phyloP scores from a whole-genome alignment of 2,329 filamentous ascomycete genomes.

The Hypoxylon sp. region DNA sequence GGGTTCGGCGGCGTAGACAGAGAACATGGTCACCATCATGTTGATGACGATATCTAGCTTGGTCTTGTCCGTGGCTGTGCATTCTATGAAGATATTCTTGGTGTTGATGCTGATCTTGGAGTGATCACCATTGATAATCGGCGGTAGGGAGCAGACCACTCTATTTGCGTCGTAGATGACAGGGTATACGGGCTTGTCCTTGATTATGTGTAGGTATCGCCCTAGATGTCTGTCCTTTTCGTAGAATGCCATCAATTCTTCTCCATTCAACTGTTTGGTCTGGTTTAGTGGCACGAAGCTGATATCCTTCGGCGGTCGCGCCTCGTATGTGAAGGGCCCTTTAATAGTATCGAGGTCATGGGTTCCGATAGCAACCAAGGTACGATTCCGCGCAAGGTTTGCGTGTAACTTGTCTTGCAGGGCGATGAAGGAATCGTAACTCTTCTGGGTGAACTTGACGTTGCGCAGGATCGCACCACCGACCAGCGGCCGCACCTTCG shows the following conservation, averaged over 20 bases:
- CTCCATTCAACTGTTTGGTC: constrained; percentile 86
- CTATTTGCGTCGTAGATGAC: constrained; percentile 93
- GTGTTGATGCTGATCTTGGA: constrained; percentile 95
- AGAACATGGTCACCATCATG: constrained; percentile 98
- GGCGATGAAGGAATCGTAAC: constrained; percentile 97
- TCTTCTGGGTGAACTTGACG: constrained; percentile 89
- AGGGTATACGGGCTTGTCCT: constrained; percentile 93
- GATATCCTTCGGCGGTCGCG: constrained; percentile 90
- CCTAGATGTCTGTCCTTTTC: constrained; percentile 94
- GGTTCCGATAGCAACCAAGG: constrained; percentile 95
- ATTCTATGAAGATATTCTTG: constrained; percentile 95
- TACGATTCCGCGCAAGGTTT: constrained; percentile 93
- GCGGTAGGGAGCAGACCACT: constrained; percentile 91
- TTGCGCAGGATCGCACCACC: constrained; percentile 91
- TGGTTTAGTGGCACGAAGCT: constrained; percentile 93
- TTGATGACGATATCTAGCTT: constrained; percentile 97
- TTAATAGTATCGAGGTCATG: constrained; percentile 95
- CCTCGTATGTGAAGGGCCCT: constrained; percentile 97
- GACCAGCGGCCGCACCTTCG: constrained; percentile 86
- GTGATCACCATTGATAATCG: constrained; percentile 97
- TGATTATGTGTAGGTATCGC: constrained; percentile 93
- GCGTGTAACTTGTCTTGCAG: constrained; percentile 98
- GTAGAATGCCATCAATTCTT: constrained; percentile 94
- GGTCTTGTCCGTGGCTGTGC: constrained; percentile 94
- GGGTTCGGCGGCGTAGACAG: constrained; percentile 85